These are phyloP conservation scores for Helminthosporium solani DNA, from an alignment of 2,329 filamentous ascomycete species.

Conservation along the genomic window DNA sequence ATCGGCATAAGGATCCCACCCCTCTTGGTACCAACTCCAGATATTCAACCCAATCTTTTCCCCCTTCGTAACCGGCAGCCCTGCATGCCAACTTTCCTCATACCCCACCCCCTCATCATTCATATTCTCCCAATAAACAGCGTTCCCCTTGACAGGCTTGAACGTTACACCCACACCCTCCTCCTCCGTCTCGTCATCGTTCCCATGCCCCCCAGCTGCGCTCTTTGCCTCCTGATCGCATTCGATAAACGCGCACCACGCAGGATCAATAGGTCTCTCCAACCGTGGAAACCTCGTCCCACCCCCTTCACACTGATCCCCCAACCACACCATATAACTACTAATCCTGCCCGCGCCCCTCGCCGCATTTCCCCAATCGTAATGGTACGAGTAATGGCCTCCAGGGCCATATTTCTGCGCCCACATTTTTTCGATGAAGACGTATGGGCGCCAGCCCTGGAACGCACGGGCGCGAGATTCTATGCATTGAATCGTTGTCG, in stretches of 20 bases:
- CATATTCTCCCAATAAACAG: constrained; percentile 65
- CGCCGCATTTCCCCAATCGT: constrained; percentile 51
- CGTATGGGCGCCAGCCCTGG: constrained; percentile 60
- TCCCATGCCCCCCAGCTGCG: constrained; percentile 16
- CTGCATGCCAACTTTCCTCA: constrained; percentile 62
- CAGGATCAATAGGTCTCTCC: constrained; percentile 42
- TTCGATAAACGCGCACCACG: constrained; percentile 61
- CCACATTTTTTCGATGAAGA: constrained; percentile 63
- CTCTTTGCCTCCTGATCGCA: constrained; percentile 40
- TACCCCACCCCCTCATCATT: constrained; percentile 57
- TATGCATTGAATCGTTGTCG: constrained; percentile 56
- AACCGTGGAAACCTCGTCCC: constrained; percentile 62
- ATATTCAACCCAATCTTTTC: constrained; percentile 64
- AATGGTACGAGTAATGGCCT: constrained; percentile 62
- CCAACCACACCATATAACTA: constrained; percentile 64
- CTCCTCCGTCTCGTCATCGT: constrained; percentile 14
- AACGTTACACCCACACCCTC: constrained; percentile 55
- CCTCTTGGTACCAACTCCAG: constrained; percentile 61
- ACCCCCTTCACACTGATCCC: constrained; percentile 54
- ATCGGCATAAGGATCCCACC: constrained; percentile 18
- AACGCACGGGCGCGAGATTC: constrained; percentile 59
- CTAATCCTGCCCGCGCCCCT: constrained; percentile 48
- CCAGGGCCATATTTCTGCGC: constrained; percentile 59
- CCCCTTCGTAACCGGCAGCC: constrained; percentile 57
- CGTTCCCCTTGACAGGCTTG: constrained; percentile 58